phyloP scores from a whole-genome alignment of 768 basidiomycete species.

The Lactarius vividus region DNA sequence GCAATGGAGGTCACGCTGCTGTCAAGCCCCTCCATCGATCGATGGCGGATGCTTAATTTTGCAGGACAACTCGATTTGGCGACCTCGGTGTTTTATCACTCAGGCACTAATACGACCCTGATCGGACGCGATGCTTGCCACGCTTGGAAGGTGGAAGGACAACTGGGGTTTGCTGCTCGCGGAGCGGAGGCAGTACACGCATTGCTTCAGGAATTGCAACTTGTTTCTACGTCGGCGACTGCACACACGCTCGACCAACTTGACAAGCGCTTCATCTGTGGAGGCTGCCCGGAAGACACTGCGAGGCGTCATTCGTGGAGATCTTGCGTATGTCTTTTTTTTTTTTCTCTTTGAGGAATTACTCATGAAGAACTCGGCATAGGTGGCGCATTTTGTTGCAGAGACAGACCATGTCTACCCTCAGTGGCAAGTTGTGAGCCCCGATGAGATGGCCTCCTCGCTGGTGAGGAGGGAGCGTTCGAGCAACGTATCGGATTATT shows the following conservation, averaged over 20 bases:
- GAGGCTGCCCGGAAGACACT: neutral
- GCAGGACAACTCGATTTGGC: constrained; percentile 24
- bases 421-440: constrained; percentile 4
- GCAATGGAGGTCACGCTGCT: constrained; percentile 12
- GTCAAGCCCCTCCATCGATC: constrained; percentile 15
- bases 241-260: constrained; percentile 9
- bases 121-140: constrained; percentile 26
- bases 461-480: neutral
- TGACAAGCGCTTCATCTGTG: constrained; percentile 8
- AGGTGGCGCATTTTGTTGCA: constrained; percentile 14
- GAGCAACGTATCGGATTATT: neutral
- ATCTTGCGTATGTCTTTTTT: constrained; percentile 14
- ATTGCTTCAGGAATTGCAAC: constrained; percentile 1
- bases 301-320: constrained; percentile 1
- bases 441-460: neutral
- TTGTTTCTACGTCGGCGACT: constrained; percentile 7
- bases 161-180: neutral
- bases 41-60: constrained; percentile 4
- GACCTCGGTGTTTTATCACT: constrained; percentile 15
- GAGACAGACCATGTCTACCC: constrained; percentile 3
- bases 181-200: constrained; percentile 15
- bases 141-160: constrained; percentile 17
- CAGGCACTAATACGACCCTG: neutral
- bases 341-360: neutral
- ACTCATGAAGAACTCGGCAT: neutral